These are phyloP conservation scores for Chalaropsis ovoidea DNA, from an alignment of 2,329 filamentous ascomycete species.

Conservation along the genomic window DNA sequence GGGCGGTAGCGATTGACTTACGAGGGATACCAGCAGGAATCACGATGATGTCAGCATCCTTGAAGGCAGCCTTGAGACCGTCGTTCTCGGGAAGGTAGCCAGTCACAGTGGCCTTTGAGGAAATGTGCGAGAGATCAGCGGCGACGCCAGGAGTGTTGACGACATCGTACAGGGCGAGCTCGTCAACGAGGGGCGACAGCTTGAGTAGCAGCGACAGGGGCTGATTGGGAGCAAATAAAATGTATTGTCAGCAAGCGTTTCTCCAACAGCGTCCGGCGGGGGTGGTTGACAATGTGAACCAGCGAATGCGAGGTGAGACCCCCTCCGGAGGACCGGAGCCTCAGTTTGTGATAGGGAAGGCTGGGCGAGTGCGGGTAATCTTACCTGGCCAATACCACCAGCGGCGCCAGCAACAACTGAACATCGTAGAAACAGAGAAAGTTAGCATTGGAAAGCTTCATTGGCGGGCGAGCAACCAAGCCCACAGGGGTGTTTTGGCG, in stretches of 20 bases:
- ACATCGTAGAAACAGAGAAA: conserved; percentile 25
- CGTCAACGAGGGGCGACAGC: conserved; percentile 73
- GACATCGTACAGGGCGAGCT: conserved; percentile 97
- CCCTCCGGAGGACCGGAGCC: conserved; percentile 7
- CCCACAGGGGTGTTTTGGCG: neutral
- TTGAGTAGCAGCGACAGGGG: conserved; percentile 95
- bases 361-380: conserved; percentile 28
- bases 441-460: conserved; percentile 20
- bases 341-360: neutral
- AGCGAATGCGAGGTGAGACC: neutral
- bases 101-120: conserved; percentile 72
- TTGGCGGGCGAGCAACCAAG: neutral
- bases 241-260: conserved; percentile 24
- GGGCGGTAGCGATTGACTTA: conserved; percentile 40
- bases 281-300: conserved; percentile 11
- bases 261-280: conserved; percentile 23
- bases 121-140: conserved; percentile 95
- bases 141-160: conserved; percentile 97
- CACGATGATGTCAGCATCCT: conserved; percentile 88
- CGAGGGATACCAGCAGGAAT: conserved; percentile 97
- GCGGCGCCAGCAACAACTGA: conserved; percentile 83
- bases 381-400: conserved; percentile 95
- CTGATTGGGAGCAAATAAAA: conserved; percentile 38
- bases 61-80: conserved; percentile 78
- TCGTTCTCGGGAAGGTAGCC: conserved; percentile 81